phyloP scores from a whole-genome alignment of 495 filamentous ascomycete genomes.

The Lepidopterella palustris region DNA sequence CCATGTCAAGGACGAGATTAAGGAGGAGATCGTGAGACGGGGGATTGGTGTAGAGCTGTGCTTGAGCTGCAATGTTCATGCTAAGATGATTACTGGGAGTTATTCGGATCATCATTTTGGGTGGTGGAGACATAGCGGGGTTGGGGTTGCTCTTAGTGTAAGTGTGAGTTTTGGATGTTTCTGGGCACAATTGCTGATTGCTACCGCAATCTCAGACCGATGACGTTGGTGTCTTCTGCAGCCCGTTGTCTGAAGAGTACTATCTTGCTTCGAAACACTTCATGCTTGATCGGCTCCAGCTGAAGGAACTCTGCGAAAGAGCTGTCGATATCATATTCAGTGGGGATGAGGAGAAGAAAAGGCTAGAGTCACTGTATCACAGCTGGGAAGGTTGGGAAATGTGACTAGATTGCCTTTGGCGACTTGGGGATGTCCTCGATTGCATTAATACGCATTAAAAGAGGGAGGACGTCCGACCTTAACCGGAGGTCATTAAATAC shows the following conservation, averaged over 20 bases:
- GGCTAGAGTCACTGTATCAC: constrained; percentile 47
- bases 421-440: too few relatives aligned
- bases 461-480: too few relatives aligned
- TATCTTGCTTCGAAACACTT: constrained; percentile 67
- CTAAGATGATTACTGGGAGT: constrained; percentile 61
- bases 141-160: constrained; percentile 54
- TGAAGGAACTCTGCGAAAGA: constrained; percentile 51
- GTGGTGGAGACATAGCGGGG: constrained; percentile 49
- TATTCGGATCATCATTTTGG: constrained; percentile 69
- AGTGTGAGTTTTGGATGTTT: constrained; percentile 29
- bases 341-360: constrained; percentile 52
- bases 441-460: too few relatives aligned
- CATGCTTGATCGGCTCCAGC: constrained; percentile 46
- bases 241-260: constrained; percentile 75
- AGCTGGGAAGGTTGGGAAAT: constrained; percentile 11
- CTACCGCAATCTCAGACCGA: constrained; percentile 56
- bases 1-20: constrained; percentile 54
- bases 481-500: too few relatives aligned
- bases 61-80: constrained; percentile 74
- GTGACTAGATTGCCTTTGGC: too few relatives aligned
- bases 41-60: constrained; percentile 67
- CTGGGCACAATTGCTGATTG: background rate
- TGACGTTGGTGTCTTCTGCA: constrained; percentile 79
- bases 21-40: constrained; percentile 47
- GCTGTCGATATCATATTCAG: constrained; percentile 55